A percentile compares a stretch with the other conserved stretches of the same genome.
Evolutionary conservation across 139 green algal species (phyloP).

Genomic region (Tetraselmis chui): DNA sequence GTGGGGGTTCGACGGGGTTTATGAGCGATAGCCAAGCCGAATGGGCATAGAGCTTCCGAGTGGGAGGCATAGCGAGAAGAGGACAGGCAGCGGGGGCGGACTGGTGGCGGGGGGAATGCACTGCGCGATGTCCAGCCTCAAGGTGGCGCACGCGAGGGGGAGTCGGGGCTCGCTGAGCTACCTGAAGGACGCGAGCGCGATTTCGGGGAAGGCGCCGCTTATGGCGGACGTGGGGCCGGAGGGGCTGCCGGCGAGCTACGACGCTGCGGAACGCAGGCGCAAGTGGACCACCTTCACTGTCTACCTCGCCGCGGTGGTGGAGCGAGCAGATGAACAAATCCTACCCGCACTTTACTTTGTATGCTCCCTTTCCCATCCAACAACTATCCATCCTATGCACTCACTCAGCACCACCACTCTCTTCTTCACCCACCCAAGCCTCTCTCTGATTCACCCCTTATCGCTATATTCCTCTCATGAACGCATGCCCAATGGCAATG

Average conservation of each 20-base stretch:
- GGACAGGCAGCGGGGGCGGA: background rate
- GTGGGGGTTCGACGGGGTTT: too few relatives aligned
- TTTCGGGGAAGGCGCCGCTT: background rate
- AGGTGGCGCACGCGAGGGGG: background rate
- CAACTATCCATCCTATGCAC: too few relatives aligned
- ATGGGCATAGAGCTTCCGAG: too few relatives aligned
- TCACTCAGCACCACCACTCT: too few relatives aligned
- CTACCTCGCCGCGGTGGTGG: conserved; percentile 19
- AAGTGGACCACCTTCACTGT: conserved; percentile 8
- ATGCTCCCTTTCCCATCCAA: too few relatives aligned
- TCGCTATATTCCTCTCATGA: too few relatives aligned
- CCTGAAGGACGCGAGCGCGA: background rate
- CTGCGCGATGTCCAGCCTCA: background rate
- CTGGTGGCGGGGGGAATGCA: background rate
- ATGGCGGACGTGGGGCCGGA: background rate
- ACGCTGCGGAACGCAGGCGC: background rate
- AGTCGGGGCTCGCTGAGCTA: background rate
- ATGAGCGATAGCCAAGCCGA: too few relatives aligned
- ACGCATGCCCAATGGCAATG: too few relatives aligned
- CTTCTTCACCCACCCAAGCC: too few relatives aligned
- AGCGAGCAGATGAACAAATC: conserved; percentile 29
- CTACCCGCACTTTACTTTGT: conserved; percentile 23
- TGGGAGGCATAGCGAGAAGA: too few relatives aligned
- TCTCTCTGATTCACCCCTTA: too few relatives aligned
- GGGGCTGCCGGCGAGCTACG: background rate